Evolutionary conservation across 1,284 basidiomycete genomes (phyloP).

Genomic region (Hortiboletus rubellus): DNA sequence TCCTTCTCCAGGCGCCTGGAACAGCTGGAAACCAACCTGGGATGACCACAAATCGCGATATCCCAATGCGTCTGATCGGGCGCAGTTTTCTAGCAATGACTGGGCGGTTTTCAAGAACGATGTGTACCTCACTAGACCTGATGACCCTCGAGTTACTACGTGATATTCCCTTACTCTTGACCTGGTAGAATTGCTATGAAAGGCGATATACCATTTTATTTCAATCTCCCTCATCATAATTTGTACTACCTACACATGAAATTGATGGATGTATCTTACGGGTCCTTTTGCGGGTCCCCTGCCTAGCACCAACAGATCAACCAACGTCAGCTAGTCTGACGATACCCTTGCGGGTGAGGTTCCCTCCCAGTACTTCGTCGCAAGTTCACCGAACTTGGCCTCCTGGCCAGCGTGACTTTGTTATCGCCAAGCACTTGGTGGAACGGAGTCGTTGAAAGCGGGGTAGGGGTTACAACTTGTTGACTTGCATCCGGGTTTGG

Average conservation of each 20-base stretch:
- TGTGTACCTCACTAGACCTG: no score
- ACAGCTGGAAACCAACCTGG: neutral
- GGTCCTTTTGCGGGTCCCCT: no score
- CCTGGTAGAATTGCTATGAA: no score
- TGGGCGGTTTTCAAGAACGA: no score
- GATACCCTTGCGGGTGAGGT: conserved; percentile 22
- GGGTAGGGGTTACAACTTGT: conserved; percentile 6
- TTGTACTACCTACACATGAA: neutral
- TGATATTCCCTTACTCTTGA: no score
- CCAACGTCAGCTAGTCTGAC: conserved; percentile 16
- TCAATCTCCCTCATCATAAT: no score
- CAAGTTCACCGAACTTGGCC: conserved; percentile 8
- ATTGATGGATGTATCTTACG: no score
- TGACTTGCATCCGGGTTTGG: no score
- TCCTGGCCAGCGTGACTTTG: conserved; percentile 26
- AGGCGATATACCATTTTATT: no score
- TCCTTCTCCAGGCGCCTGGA: neutral
- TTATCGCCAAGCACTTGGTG: conserved; percentile 23
- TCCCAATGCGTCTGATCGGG: neutral
- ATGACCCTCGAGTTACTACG: no score
- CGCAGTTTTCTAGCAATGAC: no score
- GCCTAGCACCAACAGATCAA: conserved; percentile 16
- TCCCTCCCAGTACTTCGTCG: conserved; percentile 1
- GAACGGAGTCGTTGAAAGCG: conserved; percentile 18
- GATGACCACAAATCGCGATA: neutral